A percentile compares a stretch with the other conserved stretches of the same genome.
Conservation (phyloP, 2,329 filamentous ascomycete species). For the Claviceps sp. region DNA sequence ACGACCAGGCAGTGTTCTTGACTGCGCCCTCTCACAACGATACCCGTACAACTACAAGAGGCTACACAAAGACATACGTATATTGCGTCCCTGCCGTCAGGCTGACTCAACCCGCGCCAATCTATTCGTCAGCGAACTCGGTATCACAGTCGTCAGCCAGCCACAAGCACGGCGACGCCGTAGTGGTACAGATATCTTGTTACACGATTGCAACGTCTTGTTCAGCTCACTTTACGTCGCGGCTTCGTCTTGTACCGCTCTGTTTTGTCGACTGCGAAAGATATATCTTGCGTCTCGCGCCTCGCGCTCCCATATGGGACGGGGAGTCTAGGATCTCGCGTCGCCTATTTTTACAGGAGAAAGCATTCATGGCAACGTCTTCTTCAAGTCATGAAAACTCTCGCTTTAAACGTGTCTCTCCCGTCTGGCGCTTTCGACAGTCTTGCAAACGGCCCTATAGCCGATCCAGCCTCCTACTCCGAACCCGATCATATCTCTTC, state of each 20-base stretch:
- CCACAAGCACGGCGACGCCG: conserved; percentile 2
- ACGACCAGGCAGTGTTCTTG: neutral
- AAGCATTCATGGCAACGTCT: neutral
- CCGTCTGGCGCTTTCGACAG: conserved; percentile 24
- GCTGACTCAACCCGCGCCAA: conserved; percentile 1
- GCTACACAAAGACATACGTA: neutral
- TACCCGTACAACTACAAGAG: neutral
- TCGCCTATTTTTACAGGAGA: neutral
- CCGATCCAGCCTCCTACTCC: conserved; percentile 2
- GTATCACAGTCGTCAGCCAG: conserved; percentile 4
- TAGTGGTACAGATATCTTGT: neutral
- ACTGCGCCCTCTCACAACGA: neutral
- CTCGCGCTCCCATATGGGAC: conserved; percentile 2
- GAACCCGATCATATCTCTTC: conserved; percentile 1
- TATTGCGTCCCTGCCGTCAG: neutral
- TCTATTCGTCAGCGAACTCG: neutral
- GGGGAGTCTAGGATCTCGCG: neutral
- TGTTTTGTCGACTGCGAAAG: neutral
- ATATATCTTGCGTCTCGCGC: neutral
- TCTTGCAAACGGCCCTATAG: conserved; percentile 11
- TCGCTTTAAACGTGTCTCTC: conserved; percentile 29
- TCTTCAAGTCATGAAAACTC: conserved; percentile 22
- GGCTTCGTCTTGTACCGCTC: neutral
- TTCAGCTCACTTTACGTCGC: neutral
- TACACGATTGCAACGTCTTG: neutral